These are phyloP conservation scores for Phytophthora chlamydospora DNA, from an alignment of 352 stramenopile genomes.

Conservation along the genomic window DNA sequence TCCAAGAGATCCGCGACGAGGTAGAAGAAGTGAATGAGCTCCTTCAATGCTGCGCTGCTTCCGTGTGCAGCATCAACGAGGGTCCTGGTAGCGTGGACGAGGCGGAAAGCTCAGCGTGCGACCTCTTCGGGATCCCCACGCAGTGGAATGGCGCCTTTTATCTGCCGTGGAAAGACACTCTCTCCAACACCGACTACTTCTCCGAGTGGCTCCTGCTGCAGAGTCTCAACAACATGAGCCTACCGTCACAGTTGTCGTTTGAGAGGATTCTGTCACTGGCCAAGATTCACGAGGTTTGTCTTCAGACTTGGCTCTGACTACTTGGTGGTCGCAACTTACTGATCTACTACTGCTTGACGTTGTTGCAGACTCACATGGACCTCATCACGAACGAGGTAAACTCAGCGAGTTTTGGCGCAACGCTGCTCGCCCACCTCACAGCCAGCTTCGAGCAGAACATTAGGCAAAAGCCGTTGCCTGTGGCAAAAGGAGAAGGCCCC, in stretches of 20 bases:
- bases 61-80: constrained; percentile 42
- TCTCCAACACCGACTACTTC: constrained; percentile 76
- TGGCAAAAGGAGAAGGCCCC: constrained; percentile 55
- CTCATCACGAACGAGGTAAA: constrained; percentile 84
- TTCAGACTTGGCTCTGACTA: not conserved
- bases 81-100: not conserved
- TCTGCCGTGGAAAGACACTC: constrained; percentile 71
- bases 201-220: constrained; percentile 79
- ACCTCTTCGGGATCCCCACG: constrained; percentile 67
- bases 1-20: constrained; percentile 60
- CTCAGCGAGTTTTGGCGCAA: constrained; percentile 74
- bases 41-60: constrained; percentile 64
- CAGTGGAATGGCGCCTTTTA: constrained; percentile 81
- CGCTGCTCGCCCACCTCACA: constrained; percentile 76
- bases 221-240: constrained; percentile 82
- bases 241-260: constrained; percentile 62
- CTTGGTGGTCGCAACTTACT: constrained; percentile 5
- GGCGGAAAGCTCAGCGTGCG: constrained; percentile 33
- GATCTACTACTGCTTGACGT: not conserved
- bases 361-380: constrained; percentile 71
- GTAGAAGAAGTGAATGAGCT: constrained; percentile 66
- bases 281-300: constrained; percentile 61
- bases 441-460: constrained; percentile 77
- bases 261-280: constrained; percentile 63
- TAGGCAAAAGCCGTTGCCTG: constrained; percentile 42